Evolutionary conservation across 306 rosid genomes (phyloP).

Genomic region (Cajanus cajan): DNA sequence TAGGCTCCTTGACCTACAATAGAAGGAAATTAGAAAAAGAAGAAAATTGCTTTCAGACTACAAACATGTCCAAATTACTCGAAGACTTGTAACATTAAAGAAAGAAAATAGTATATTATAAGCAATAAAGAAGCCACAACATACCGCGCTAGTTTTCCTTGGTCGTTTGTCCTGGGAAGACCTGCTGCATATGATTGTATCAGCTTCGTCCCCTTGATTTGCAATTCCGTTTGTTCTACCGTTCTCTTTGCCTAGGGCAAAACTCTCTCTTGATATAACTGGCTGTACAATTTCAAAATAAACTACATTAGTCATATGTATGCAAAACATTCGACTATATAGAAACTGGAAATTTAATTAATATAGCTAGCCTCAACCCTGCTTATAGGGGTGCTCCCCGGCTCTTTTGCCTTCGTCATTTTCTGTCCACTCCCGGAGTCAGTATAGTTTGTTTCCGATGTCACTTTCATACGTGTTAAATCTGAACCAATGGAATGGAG

Average conservation of each 20-base stretch:
- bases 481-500: conserved; percentile 92
- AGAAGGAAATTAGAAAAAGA: background rate
- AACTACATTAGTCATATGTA: background rate
- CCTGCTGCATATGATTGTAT: conserved; percentile 45
- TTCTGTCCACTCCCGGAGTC: conserved; percentile 61
- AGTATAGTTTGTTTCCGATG: conserved; percentile 44
- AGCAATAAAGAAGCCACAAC: conserved; percentile 18
- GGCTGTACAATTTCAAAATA: conserved; percentile 52
- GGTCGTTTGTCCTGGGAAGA: conserved; percentile 69
- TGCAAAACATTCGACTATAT: background rate
- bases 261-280: conserved; percentile 81
- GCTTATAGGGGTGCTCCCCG: conserved; percentile 77
- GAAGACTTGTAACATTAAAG: conserved; percentile 1
- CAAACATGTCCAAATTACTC: background rate
- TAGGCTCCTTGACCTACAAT: conserved; percentile 88
- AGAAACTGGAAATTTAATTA: background rate
- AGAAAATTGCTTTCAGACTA: background rate
- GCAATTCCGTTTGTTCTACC: conserved; percentile 45
- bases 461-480: conserved; percentile 83
- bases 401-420: conserved; percentile 46
- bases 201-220: conserved; percentile 54
- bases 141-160: conserved; percentile 92
- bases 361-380: conserved; percentile 52
- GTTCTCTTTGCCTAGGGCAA: conserved; percentile 55
- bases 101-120: background rate